Conservation (phyloP, 306 rosid genomes). For the Crotalaria pallida region DNA sequence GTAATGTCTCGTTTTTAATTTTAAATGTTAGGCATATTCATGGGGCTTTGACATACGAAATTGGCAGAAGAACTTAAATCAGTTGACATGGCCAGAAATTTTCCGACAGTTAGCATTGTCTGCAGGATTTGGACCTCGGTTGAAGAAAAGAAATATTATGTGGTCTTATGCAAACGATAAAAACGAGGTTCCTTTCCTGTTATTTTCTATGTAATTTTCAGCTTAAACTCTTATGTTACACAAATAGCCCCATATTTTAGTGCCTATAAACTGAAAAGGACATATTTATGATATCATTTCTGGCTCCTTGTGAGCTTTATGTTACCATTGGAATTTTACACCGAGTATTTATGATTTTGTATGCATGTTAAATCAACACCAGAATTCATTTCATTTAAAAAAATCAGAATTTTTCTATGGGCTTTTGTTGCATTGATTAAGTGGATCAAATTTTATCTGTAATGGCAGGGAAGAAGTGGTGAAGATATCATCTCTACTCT, state of each 20-base stretch:
- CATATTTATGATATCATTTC: neutral
- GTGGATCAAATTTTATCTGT: conserved; percentile 16
- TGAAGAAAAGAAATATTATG: conserved; percentile 61
- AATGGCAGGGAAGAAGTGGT: conserved; percentile 60
- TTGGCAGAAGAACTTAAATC: conserved; percentile 93
- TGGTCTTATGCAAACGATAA: conserved; percentile 71
- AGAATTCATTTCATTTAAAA: neutral
- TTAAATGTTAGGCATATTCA: conserved; percentile 64
- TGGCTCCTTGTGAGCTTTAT: neutral
- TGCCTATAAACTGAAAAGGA: neutral
- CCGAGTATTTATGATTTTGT: neutral
- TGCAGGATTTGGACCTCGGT: conserved; percentile 90
- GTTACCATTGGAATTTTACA: conserved; percentile 6
- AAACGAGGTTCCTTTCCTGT: conserved; percentile 58
- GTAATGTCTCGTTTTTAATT: conserved; percentile 16
- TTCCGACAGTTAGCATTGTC: conserved; percentile 87
- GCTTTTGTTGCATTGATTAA: neutral
- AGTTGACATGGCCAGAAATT: conserved; percentile 94
- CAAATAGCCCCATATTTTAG: neutral
- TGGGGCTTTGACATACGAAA: conserved; percentile 98
- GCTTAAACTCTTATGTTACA: neutral
- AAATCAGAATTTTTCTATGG: neutral
- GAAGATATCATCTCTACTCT: conserved; percentile 86
- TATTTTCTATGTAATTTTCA: neutral
- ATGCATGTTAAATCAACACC: neutral